phyloP scores from a whole-genome alignment of 2,329 filamentous ascomycete species.

The Exophiala calicioides region DNA sequence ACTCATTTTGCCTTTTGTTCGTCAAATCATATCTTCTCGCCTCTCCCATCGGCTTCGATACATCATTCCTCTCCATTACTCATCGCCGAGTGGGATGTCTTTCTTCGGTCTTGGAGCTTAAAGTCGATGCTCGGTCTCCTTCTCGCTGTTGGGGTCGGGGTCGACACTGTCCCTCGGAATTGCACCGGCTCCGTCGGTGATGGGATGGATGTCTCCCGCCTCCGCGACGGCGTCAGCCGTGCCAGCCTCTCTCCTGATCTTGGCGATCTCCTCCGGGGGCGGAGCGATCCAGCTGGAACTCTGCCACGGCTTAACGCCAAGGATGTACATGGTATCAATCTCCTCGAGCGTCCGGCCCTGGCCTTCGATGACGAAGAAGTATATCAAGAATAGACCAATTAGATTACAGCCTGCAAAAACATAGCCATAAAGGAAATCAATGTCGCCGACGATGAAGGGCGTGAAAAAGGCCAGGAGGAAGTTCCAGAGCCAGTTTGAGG shows the following conservation, averaged over 20 bases:
- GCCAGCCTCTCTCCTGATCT: conserved; percentile 28
- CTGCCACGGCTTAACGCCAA: conserved; percentile 61
- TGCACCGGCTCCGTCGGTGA: too few species aligned
- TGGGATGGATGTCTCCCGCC: conserved; percentile 20
- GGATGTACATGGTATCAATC: conserved; percentile 76
- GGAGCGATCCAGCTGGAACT: conserved; percentile 24
- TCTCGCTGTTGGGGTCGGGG: conserved; percentile 10
- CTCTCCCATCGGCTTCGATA: too few species aligned
- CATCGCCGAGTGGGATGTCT: too few species aligned
- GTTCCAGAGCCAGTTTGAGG: conserved; percentile 78
- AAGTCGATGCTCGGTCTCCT: conserved; percentile 15
- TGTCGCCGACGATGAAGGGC: conserved; percentile 71
- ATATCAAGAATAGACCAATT: conserved; percentile 65
- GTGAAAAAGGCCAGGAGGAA: conserved; percentile 79
- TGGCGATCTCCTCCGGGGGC: conserved; percentile 29
- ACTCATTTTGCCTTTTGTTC: too few species aligned
- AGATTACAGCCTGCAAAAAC: conserved; percentile 75
- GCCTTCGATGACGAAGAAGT: conserved; percentile 75
- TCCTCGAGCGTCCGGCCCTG: conserved; percentile 70
- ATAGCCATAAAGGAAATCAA: conserved; percentile 75
- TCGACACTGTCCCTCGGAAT: too few species aligned
- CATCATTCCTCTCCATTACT: too few species aligned
- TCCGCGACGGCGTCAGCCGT: conserved; percentile 23
- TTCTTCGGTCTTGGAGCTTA: too few species aligned
- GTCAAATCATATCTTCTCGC: too few species aligned